These are phyloP conservation scores for Curvularia lunata DNA, from an alignment of 2,329 filamentous ascomycete genomes.

Conservation along the genomic window DNA sequence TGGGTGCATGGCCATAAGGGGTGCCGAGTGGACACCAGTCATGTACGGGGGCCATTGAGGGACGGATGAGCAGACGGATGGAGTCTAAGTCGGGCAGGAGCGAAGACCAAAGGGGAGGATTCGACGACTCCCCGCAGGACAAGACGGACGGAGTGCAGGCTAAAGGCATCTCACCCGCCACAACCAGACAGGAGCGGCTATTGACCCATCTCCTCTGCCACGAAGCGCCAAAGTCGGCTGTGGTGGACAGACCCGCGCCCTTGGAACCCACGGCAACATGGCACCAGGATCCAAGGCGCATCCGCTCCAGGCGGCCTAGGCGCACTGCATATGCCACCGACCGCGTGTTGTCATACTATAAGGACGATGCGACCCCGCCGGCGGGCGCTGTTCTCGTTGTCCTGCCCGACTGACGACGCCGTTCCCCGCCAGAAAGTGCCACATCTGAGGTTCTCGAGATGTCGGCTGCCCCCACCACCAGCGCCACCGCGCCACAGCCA, in stretches of 20 bases:
- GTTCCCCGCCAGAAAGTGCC: neutral
- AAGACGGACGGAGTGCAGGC: neutral
- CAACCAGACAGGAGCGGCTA: neutral
- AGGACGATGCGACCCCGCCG: neutral
- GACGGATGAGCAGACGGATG: neutral
- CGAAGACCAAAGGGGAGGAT: neutral
- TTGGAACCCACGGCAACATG: slow-evolving; percentile 4
- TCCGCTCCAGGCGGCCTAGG: neutral
- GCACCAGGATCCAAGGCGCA: neutral
- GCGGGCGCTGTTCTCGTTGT: neutral
- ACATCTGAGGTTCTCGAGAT: slow-evolving; percentile 10
- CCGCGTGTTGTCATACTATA: neutral
- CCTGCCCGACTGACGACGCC: neutral
- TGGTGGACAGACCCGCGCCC: slow-evolving; percentile 3
- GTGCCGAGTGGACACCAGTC: neutral
- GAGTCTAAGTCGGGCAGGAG: neutral
- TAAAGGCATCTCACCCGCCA: neutral
- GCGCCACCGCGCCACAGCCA: slow-evolving; percentile 13
- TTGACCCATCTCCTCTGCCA: neutral
- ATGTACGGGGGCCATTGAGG: neutral
- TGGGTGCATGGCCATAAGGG: neutral
- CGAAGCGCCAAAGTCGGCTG: slow-evolving; percentile 2
- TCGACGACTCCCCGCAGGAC: neutral
- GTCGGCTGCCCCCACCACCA: slow-evolving; percentile 20
- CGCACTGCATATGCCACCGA: neutral